Conservation (phyloP, 2,329 filamentous ascomycete genomes). For the Aplosporella prunicola region DNA sequence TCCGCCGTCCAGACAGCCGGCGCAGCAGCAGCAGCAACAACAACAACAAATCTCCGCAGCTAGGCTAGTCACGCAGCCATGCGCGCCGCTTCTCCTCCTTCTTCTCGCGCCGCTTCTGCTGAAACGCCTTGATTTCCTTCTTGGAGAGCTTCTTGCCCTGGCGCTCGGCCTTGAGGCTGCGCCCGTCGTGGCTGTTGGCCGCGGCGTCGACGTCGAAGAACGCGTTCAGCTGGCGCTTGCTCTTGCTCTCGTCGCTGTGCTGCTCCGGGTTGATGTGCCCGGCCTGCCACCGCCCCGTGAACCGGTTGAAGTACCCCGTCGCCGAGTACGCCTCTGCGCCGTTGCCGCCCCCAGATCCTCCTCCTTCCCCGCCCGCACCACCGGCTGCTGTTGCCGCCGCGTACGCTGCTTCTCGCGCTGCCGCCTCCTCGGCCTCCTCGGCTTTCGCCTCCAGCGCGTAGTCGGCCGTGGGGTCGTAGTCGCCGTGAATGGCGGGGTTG, state of each 20-base stretch:
- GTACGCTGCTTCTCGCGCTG: slow-evolving; percentile 14
- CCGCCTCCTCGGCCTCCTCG: slow-evolving; percentile 22
- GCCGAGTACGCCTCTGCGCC: slow-evolving; percentile 48
- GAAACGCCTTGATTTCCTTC: slow-evolving; percentile 81
- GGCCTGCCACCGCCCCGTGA: slow-evolving; percentile 75
- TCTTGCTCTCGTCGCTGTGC: slow-evolving; percentile 82
- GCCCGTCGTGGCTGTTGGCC: slow-evolving; percentile 81
- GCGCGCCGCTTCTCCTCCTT: slow-evolving; percentile 93
- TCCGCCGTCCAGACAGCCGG: too few species aligned
- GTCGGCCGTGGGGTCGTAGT: slow-evolving; percentile 92
- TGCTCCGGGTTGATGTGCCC: slow-evolving; percentile 59
- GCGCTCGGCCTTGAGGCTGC: slow-evolving; percentile 84
- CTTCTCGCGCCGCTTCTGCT: slow-evolving; percentile 76
- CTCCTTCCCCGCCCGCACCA: slow-evolving; percentile 30
- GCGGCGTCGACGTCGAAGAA: slow-evolving; percentile 95
- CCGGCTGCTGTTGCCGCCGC: slow-evolving; percentile 15
- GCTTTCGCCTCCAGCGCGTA: slow-evolving; percentile 54
- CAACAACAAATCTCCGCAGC: too few species aligned
- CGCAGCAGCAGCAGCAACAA: too few species aligned
- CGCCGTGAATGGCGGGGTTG: slow-evolving; percentile 90
- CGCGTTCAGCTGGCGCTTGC: slow-evolving; percentile 77
- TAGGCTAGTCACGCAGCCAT: slow-evolving; percentile 79
- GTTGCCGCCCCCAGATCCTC: slow-evolving; percentile 9
- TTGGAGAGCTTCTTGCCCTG: slow-evolving; percentile 75
- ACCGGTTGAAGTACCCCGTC: slow-evolving; percentile 77